Conservation (phyloP, 805 yeast species). For the Debaryomyces tyrocola region DNA sequence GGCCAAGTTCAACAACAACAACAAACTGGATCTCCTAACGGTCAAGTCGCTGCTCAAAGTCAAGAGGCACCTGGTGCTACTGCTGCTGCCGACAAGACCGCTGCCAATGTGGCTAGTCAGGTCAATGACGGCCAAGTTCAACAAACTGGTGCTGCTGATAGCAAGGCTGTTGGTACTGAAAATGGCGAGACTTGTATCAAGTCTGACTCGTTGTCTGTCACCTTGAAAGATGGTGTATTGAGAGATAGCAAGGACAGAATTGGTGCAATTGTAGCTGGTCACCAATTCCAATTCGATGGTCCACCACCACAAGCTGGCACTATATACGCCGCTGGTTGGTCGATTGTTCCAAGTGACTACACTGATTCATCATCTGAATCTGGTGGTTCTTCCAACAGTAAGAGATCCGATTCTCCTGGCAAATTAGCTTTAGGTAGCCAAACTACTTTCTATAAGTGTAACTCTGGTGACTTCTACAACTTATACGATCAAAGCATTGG, state of each 20-base stretch:
- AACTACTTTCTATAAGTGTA: constrained; percentile 69
- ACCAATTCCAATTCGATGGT: constrained; percentile 77
- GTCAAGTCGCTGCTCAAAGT: constrained; percentile 10
- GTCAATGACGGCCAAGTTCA: constrained; percentile 37
- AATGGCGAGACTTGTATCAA: constrained; percentile 41
- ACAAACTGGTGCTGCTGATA: constrained; percentile 18
- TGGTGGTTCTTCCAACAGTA: neutral
- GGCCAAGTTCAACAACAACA: constrained; percentile 42
- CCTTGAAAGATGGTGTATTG: constrained; percentile 50
- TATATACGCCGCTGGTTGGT: constrained; percentile 63
- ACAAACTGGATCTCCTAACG: constrained; percentile 20
- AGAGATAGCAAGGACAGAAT: constrained; percentile 64
- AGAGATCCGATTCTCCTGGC: constrained; percentile 30
- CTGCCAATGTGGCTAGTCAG: constrained; percentile 20
- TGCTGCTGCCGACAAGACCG: constrained; percentile 3
- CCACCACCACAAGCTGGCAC: constrained; percentile 81
- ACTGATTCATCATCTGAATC: constrained; percentile 1
- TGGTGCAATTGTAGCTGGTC: constrained; percentile 78
- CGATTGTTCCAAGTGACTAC: constrained; percentile 34
- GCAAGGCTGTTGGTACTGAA: constrained; percentile 33
- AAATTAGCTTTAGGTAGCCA: constrained; percentile 63
- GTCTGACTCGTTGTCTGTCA: constrained; percentile 53
- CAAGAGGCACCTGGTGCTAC: neutral
- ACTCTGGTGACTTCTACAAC: constrained; percentile 77
- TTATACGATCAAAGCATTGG: constrained; percentile 59